A percentile compares a stretch with the other conserved stretches of the same genome.
These are phyloP conservation scores for Agrocybe praecox DNA, from an alignment of 768 basidiomycete species.

Conservation along the genomic window DNA sequence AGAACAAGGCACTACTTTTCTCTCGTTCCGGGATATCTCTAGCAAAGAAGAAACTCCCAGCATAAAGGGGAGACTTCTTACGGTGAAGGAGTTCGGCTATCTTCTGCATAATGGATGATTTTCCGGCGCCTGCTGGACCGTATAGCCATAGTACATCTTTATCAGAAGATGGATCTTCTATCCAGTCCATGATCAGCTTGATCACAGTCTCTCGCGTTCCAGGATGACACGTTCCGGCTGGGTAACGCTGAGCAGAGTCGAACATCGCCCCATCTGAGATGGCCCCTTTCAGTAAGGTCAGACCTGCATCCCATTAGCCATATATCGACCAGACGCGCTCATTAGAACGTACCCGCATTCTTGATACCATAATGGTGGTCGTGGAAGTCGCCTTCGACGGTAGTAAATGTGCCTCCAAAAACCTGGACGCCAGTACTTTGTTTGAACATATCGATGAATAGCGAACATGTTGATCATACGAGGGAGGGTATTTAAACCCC, in stretches of 20 bases:
- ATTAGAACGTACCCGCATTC: background rate
- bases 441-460: background rate
- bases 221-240: conserved; percentile 4
- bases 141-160: background rate
- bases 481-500: background rate
- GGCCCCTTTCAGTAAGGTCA: background rate
- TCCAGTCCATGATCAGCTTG: background rate
- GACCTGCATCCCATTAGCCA: background rate
- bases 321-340: too few species aligned
- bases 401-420: background rate
- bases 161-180: background rate
- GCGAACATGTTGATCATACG: background rate
- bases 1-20: background rate
- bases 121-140: conserved; percentile 9
- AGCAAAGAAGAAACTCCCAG: conserved; percentile 5
- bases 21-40: background rate
- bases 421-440: background rate
- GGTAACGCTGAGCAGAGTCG: conserved; percentile 6
- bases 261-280: conserved; percentile 5
- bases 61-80: background rate
- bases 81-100: conserved; percentile 2
- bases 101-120: conserved; percentile 3
- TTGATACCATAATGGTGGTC: background rate
- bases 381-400: background rate
- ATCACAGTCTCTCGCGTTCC: conserved; percentile 2